Conservation (phyloP, 108 stramenopile species). For the Epipyxis sp. region DNA sequence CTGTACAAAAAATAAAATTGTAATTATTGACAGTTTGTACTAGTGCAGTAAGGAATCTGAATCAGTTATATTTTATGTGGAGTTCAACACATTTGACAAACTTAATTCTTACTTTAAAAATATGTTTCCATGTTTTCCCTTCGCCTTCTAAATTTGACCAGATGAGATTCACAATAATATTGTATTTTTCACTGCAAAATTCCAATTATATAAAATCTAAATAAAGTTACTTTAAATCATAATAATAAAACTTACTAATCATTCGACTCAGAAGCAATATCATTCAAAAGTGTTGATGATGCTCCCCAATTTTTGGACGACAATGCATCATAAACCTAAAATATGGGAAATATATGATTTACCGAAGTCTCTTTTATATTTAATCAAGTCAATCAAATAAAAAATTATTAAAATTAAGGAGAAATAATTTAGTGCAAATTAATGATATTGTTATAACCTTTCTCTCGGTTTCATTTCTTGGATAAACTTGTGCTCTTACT, state of each 20-base stretch:
- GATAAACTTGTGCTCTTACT: constrained; percentile 62
- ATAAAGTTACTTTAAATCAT: constrained; percentile 4
- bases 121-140: constrained; percentile 47
- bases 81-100: neutral
- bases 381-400: neutral
- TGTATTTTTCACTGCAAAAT: constrained; percentile 32
- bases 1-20: neutral
- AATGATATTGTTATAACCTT: constrained; percentile 37
- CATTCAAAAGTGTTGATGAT: constrained; percentile 86
- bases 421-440: neutral
- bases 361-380: constrained; percentile 1
- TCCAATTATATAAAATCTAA: neutral
- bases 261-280: constrained; percentile 86
- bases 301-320: constrained; percentile 98
- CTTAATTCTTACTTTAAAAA: constrained; percentile 34
- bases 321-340: constrained; percentile 83
- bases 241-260: constrained; percentile 62
- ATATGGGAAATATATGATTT: no score
- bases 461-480: constrained; percentile 86
- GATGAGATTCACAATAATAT: constrained; percentile 39
- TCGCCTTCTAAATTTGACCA: constrained; percentile 45
- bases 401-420: no score
- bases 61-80: neutral
- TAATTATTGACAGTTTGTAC: no score
- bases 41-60: no score